Evolutionary conservation across 2,329 filamentous ascomycete species (phyloP), one percentile per base, ranked within the genome.

Genomic region (Amesomyces nigricolor): DNA sequence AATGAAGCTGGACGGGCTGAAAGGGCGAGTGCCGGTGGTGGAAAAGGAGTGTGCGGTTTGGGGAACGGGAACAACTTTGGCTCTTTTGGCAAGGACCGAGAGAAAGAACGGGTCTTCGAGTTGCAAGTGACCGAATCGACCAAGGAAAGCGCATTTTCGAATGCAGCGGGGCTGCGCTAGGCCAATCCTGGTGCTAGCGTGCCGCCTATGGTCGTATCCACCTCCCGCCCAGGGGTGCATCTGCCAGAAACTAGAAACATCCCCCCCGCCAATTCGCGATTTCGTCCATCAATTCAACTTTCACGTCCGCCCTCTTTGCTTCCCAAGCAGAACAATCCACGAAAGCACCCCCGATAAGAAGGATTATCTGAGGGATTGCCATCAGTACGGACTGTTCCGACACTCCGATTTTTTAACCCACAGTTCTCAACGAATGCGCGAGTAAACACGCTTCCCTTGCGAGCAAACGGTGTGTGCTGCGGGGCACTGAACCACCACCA

Each of bases 11-110:
- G 42, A 51, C 51, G 53, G 35, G 32, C 47, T 26, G 22, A 26
- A 54, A 55, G 53, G 32, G 46, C 19, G 51, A 42, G 43, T 29
- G 47, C 35, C 30, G 45, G 46, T 53, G 52, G 43, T 52, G 56
- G 22, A 59, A 59, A 58, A 62, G 54, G 63, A 63, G 61, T 53
- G 61, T 57, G 54, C 58, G 51, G 51, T 58, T 61, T 62, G 53
- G 53, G 32, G 54, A 48, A 44, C 53, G 56, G 56, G 46, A 53
- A 26, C 22, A 26, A 26, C 22, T 26, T 26, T 26, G 22, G 22
- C 22, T 26, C 22, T 26, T 26, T 26, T 26, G 22, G 22, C 22
- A 26, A 53, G 57, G 44, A 50, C 37, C 14, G 45, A 57, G 54
- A 53, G 59, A 61, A 58, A 59, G 57, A 56, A 54, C 51, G 57